Conservation (phyloP, 23 red algal genomes). For the Agarophyton chilense region DNA sequence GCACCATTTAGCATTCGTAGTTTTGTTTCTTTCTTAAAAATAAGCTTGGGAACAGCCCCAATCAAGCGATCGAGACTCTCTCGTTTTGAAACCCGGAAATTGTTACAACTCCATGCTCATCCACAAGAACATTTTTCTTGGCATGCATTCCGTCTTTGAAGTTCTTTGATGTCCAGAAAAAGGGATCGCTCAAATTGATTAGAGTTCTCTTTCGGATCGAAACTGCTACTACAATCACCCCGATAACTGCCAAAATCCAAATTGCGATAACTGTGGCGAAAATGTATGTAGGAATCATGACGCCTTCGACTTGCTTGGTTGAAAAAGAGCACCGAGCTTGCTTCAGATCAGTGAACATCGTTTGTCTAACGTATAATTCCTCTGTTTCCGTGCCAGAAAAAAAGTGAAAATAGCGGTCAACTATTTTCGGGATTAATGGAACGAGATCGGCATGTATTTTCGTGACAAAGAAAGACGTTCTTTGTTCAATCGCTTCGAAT, state of each 20-base stretch:
- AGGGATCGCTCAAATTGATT: slow-evolving; percentile 1
- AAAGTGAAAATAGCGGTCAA: neutral
- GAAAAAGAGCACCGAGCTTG: neutral
- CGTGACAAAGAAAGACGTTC: neutral
- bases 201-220: neutral
- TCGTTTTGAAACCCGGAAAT: too few species aligned
- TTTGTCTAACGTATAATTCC: neutral
- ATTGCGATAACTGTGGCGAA: neutral
- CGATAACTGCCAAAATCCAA: neutral
- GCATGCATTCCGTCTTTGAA: neutral
- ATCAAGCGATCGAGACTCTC: too few species aligned
- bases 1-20: too few species aligned
- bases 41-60: too few species aligned
- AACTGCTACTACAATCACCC: neutral
- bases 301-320: neutral
- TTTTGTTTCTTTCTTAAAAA: too few species aligned
- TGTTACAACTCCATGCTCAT: neutral
- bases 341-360: neutral
- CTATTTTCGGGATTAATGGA: neutral
- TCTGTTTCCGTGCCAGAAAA: neutral
- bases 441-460: neutral
- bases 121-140: neutral
- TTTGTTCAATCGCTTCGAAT: neutral
- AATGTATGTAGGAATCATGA: neutral
- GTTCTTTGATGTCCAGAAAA: neutral